Evolutionary conservation across 257 asterid species (phyloP), one percentile per base, ranked within the genome.

Genomic region (Dorcoceras hygrometricum): DNA sequence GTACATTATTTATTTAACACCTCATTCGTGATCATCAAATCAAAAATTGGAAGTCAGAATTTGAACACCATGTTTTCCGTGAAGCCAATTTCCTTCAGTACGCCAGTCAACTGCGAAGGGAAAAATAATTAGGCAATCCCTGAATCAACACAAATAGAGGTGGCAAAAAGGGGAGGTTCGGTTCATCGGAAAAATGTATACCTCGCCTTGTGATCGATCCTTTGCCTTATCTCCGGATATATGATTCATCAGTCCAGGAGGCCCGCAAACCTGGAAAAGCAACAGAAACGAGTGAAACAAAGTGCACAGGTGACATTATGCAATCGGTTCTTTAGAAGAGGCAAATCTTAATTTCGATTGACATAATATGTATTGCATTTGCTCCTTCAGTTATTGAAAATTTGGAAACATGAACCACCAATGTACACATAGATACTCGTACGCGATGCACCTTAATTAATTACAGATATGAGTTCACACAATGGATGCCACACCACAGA

Each of bases 241-340:
- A 67, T 86, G 95, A 51, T 77, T 74, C 94, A 93, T 93, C 96
- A 93, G 79, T 70, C 96, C 99, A 71, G 97, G 97, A 70, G 99
- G 99, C 46, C 99, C 99, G 64, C 99, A 93, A 26, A 90, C 99
- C 98, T 93, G 74, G 68, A 62, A 43, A 70, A 70, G 58, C 76
- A 71, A 59, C 63, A 72, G 29, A 70, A 56, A 62, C 10, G 32
- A 46, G 25, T 11, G 16, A 65, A 39, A 36, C 48, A 36, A 12
- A 0, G n/a, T 36, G 10, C 48, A 8, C 48, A 11, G 5, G 4
- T 36, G 2, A 43, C 10, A 43, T 43, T 12, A 14, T 43, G 19
- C 51, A 4, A 43, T 14, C 53, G 1, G 53, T 43, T 43, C 19
- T 43, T 5, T 4, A 0, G 20, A 16, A 43, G 53, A 43, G 20